These are phyloP conservation scores for Bipolaris sorokiniana DNA, from an alignment of 2,329 filamentous ascomycete species.

Conservation along the genomic window DNA sequence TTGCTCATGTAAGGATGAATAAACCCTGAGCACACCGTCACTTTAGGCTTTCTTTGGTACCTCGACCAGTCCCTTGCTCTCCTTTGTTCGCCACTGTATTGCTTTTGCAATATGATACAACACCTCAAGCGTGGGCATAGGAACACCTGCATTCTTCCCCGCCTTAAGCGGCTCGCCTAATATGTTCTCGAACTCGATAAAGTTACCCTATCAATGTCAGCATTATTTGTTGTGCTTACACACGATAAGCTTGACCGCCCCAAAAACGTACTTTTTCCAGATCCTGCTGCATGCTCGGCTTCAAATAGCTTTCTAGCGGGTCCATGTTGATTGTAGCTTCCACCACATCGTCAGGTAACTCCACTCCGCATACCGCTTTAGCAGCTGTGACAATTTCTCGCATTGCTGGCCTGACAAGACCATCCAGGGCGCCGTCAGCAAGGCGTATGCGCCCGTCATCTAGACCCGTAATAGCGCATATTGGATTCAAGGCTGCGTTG, in stretches of 20 bases:
- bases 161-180: slow-evolving; percentile 63
- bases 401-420: slow-evolving; percentile 62
- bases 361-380: slow-evolving; percentile 52
- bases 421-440: slow-evolving; percentile 53
- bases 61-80: slow-evolving; percentile 50
- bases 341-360: slow-evolving; percentile 53
- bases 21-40: too few species aligned
- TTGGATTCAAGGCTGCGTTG: slow-evolving; percentile 60
- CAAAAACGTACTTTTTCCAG: slow-evolving; percentile 51
- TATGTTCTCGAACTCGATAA: slow-evolving; percentile 63
- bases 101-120: slow-evolving; percentile 58
- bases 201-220: slow-evolving; percentile 53
- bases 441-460: slow-evolving; percentile 60
- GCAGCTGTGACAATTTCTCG: slow-evolving; percentile 56
- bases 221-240: neutral
- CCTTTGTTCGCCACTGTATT: slow-evolving; percentile 58
- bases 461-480: slow-evolving; percentile 59
- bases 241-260: neutral
- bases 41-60: slow-evolving; percentile 25
- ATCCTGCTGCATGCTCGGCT: slow-evolving; percentile 64
- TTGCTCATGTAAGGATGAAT: neutral
- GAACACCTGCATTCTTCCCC: slow-evolving; percentile 56
- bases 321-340: slow-evolving; percentile 57
- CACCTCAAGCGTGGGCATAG: slow-evolving; percentile 57
- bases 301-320: slow-evolving; percentile 57